Evolutionary conservation across 164 flowering plant species (phyloP).

Genomic region (Cinnamomum micranthum): DNA sequence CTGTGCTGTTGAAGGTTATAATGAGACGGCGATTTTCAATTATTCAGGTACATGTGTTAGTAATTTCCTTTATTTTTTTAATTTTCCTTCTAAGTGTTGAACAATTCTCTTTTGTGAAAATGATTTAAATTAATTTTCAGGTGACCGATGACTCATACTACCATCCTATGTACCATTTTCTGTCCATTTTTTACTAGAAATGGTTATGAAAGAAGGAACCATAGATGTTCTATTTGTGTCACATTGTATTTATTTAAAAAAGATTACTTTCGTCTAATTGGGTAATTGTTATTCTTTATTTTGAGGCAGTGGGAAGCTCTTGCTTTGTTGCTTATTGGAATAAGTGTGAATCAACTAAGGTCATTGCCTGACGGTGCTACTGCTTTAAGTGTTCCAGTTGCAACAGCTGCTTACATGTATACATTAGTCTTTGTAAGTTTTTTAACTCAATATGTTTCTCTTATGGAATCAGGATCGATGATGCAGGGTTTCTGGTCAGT

Average conservation of each 20-base stretch:
- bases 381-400: conserved; percentile 72
- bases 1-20: conserved; percentile 71
- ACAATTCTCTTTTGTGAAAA: background rate
- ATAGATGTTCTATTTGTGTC: background rate
- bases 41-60: conserved; percentile 64
- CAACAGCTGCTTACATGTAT: conserved; percentile 85
- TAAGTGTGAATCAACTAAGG: conserved; percentile 84
- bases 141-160: background rate
- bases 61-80: background rate
- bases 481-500: background rate
- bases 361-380: conserved; percentile 80
- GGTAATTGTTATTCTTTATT: background rate
- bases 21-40: conserved; percentile 89
- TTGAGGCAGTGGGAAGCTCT: conserved; percentile 96
- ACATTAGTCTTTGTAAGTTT: conserved; percentile 86
- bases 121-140: background rate
- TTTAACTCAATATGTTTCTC: background rate
- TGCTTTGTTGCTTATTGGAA: conserved; percentile 93
- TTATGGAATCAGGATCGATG: background rate
- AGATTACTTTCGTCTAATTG: background rate
- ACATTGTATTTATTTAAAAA: background rate
- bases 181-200: background rate
- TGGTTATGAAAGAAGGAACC: background rate
- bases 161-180: background rate
- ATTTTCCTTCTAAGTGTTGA: background rate